Evolutionary conservation across 768 basidiomycete genomes (phyloP), one percentile per base, ranked within the genome.

Genomic region (Mycena filopes): DNA sequence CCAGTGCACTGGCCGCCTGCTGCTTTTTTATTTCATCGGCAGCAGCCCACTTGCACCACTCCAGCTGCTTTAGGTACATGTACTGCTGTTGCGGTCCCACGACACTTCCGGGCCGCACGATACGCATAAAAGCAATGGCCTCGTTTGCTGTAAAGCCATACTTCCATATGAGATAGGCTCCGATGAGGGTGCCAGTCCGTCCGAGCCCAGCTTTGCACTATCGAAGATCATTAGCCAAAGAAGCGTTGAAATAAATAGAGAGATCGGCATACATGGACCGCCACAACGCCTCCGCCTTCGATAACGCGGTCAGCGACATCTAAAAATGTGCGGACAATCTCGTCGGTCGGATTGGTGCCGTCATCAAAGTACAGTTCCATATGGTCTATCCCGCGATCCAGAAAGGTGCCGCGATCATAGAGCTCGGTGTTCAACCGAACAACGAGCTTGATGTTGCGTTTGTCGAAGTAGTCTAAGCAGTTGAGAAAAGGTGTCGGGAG

Each of bases 121-220:
- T 94, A 21, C 98, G 91, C 98, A 99, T 99, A 78, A 96, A 98
- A 0, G 92, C 98, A 60, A 99, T 99, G 7, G 92, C 98, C 79
- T 99, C 95, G 54, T 90, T 87, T 1, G 97, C 97, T 20, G 96
- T 95, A 76, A 99, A 99, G 23, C 94, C 94, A 72, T 98, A 97
- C 78, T 98, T 98, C 93, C 98, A 99, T 66, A 98, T 94, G 59
- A 99, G 86, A 82, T 98, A 99, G 11, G 97, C 98, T 38, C 98
- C 98, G 66, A 99, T 97, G 63, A 99, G 83, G 5, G 96, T 97
- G 4, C 98, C 98, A 8, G 98, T 99, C 59, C 98, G 86, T 25
- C 98, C 98, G 13, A 99, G 84, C 43, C 98, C 98, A 51, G 98
- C 98, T 83, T 97, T 97, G 76, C 95, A 98, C 92, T 97, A 56